Conservation (phyloP, 228 moss, liverwort and hornwort species). For the Sphagnum fallax region DNA sequence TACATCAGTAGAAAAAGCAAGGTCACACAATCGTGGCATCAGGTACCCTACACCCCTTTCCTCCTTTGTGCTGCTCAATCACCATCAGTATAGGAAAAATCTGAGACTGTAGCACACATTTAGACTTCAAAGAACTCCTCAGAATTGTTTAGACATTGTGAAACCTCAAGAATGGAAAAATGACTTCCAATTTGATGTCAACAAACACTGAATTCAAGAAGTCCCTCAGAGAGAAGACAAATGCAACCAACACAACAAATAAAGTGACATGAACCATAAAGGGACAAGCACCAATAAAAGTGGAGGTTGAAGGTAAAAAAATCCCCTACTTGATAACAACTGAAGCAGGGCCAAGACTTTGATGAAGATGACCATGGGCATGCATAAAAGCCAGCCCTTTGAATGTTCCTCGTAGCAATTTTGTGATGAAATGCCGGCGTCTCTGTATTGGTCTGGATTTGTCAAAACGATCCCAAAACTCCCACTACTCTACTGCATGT, state of each 20-base stretch:
- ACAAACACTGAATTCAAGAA: background rate
- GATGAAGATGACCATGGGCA: slow-evolving; percentile 77
- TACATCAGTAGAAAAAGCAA: too few species aligned
- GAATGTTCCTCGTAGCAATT: slow-evolving; percentile 77
- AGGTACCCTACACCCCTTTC: too few species aligned
- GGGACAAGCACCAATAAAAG: background rate
- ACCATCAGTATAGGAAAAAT: background rate
- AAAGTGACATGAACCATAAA: too few species aligned
- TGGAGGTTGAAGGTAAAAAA: background rate
- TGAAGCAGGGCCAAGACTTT: slow-evolving; percentile 94
- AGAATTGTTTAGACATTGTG: background rate
- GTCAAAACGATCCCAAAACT: too few species aligned
- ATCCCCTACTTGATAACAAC: slow-evolving; percentile 64
- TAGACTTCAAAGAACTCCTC: background rate
- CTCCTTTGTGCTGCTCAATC: too few species aligned
- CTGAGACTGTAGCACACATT: background rate
- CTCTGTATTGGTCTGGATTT: slow-evolving; percentile 57
- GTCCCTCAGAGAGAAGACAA: background rate
- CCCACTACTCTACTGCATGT: too few species aligned
- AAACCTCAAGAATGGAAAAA: background rate
- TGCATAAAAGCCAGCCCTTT: slow-evolving; percentile 86
- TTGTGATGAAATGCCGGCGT: slow-evolving; percentile 68
- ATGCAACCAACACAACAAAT: background rate
- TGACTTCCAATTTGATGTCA: too few species aligned
- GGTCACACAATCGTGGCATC: too few species aligned